These are phyloP conservation scores for Debaryomyces psychrophilus DNA, from an alignment of 1,139 yeast genomes.

Conservation along the genomic window DNA sequence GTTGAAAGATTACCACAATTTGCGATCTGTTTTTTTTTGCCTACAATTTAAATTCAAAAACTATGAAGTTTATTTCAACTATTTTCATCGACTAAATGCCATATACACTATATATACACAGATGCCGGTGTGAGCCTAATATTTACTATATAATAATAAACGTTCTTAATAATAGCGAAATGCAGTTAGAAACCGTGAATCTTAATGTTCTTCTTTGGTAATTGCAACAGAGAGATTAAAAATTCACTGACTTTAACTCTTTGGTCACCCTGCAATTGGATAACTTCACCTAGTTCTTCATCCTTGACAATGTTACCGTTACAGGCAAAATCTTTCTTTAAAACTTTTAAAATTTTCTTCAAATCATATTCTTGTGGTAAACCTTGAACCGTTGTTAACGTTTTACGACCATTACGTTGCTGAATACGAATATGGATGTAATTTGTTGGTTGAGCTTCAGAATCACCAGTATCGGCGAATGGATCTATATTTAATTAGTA, in stretches of 20 bases:
- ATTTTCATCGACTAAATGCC: constrained; percentile 3
- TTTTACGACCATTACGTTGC: constrained; percentile 99
- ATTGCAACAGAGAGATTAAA: constrained; percentile 80
- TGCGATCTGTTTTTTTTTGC: constrained; percentile 4
- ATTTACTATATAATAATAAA: constrained; percentile 7
- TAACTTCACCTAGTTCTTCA: constrained; percentile 94
- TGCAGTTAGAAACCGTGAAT: constrained; percentile 88
- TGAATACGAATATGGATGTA: constrained; percentile 98
- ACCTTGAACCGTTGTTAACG: constrained; percentile 98
- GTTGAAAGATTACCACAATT: background rate
- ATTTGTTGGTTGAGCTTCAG: constrained; percentile 94
- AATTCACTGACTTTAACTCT: constrained; percentile 96
- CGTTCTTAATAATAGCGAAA: constrained; percentile 6
- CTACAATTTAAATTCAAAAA: background rate
- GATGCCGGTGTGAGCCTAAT: constrained; percentile 6
- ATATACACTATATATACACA: constrained; percentile 4
- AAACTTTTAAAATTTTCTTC: constrained; percentile 89
- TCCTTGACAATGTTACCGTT: constrained; percentile 98
- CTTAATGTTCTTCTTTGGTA: constrained; percentile 95
- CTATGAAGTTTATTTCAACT: background rate
- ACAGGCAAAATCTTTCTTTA: constrained; percentile 98
- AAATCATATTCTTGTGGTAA: constrained; percentile 93
- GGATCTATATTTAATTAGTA: constrained; percentile 60
- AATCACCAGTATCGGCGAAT: constrained; percentile 99
- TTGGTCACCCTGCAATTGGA: constrained; percentile 98